Percentiles rank a stretch among this genome's conserved stretches.
Evolutionary conservation across 257 asterid species (phyloP).

Genomic region (Echium plantagineum): DNA sequence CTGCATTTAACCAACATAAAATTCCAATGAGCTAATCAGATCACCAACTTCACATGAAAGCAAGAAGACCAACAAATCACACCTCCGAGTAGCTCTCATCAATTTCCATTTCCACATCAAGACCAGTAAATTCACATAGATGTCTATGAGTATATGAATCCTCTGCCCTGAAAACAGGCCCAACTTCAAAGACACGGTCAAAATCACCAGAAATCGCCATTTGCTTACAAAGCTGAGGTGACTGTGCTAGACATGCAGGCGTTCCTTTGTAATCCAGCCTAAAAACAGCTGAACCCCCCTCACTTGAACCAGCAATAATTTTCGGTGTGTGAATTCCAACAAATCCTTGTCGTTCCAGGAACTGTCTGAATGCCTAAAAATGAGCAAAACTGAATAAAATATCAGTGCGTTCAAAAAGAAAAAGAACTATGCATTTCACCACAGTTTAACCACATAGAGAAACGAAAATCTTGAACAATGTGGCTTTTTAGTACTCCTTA

Average conservation of each 20-base stretch:
- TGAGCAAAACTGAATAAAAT: background rate
- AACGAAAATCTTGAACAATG: background rate
- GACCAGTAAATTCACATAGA: constrained; percentile 88
- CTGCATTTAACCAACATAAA: constrained; percentile 28
- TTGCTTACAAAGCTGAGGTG: constrained; percentile 92
- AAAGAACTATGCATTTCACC: background rate
- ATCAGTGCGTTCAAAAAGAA: background rate
- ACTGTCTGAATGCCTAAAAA: constrained; percentile 59
- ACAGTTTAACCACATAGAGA: background rate
- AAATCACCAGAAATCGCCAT: constrained; percentile 89
- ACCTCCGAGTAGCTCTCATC: constrained; percentile 89
- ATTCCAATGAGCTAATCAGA: background rate
- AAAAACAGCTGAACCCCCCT: constrained; percentile 92
- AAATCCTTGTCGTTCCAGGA: constrained; percentile 51
- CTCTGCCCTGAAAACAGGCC: constrained; percentile 87
- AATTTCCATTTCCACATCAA: constrained; percentile 95
- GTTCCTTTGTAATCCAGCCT: constrained; percentile 70
- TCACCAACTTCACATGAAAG: background rate
- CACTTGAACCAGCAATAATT: constrained; percentile 81
- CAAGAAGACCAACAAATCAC: constrained; percentile 8
- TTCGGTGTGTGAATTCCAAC: constrained; percentile 76
- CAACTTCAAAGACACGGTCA: constrained; percentile 78
- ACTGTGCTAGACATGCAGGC: constrained; percentile 88
- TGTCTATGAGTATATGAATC: constrained; percentile 90
- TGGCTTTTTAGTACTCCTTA: background rate